phyloP scores from a whole-genome alignment of 768 basidiomycete genomes.

The Pulveroboletus sp. region DNA sequence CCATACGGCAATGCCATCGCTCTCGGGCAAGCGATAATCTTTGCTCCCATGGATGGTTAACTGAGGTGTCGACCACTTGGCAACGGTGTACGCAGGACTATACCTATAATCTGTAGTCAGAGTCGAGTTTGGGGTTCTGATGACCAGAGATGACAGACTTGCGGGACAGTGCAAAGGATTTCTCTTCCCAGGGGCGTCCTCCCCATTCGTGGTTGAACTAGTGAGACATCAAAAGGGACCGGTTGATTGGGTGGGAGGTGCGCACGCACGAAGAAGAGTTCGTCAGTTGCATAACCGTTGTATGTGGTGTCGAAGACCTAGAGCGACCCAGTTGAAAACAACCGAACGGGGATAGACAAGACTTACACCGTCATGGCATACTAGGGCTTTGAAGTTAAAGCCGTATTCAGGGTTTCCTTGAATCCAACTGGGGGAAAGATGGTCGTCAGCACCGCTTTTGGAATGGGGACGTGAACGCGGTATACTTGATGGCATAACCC shows the following conservation, averaged over 20 bases:
- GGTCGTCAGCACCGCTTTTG: conserved; percentile 1
- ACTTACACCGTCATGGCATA: conserved; percentile 86
- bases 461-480: background rate
- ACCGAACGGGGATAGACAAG: conserved; percentile 1
- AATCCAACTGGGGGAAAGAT: conserved; percentile 64
- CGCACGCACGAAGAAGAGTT: conserved; percentile 76
- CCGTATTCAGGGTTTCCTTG: conserved; percentile 88
- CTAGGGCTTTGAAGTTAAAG: conserved; percentile 86
- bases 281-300: conserved; percentile 87
- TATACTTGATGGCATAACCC: conserved; percentile 84
- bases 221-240: background rate
- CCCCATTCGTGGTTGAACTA: conserved; percentile 88
- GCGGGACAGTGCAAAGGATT: conserved; percentile 47
- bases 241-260: background rate
- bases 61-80: conserved; percentile 83
- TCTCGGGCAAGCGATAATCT: conserved; percentile 84
- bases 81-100: conserved; percentile 77
- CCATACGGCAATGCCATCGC: conserved; percentile 79
- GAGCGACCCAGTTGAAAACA: background rate
- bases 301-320: conserved; percentile 74
- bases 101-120: conserved; percentile 36
- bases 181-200: conserved; percentile 71
- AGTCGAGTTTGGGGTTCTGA: background rate
- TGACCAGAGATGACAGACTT: conserved; percentile 36
- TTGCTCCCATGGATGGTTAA: conserved; percentile 83